Evolutionary conservation across 495 filamentous ascomycete species (phyloP).

Genomic region (Podospora appendiculata): DNA sequence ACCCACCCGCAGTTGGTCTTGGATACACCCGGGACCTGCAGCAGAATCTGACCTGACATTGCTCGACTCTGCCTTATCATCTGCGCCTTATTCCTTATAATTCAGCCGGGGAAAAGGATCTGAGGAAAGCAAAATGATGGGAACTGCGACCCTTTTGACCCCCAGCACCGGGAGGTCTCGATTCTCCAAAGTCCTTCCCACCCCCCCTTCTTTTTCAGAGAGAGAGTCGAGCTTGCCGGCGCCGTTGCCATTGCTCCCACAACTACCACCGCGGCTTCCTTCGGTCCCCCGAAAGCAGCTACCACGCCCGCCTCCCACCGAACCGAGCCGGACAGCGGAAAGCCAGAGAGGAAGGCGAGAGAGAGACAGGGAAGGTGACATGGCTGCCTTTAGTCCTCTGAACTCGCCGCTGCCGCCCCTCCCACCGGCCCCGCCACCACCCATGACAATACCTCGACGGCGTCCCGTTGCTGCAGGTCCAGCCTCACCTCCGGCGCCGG

Average conservation of each 20-base stretch:
- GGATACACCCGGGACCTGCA: background rate
- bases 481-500: background rate
- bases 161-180: conserved; percentile 25
- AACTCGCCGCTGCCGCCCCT: conserved; percentile 23
- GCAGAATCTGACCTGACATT: background rate
- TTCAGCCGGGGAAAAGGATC: conserved; percentile 18
- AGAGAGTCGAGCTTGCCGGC: conserved; percentile 2
- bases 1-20: background rate
- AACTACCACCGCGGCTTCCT: conserved; percentile 5
- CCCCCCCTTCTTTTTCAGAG: conserved; percentile 17
- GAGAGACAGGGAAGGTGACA: conserved; percentile 2
- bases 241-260: background rate
- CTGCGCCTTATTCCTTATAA: conserved; percentile 6
- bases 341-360: background rate
- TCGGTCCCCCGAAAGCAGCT: conserved; percentile 2
- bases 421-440: conserved; percentile 8
- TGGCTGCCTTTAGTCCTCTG: conserved; percentile 13
- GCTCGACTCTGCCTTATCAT: conserved; percentile 1
- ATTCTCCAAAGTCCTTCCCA: conserved; percentile 28
- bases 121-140: conserved; percentile 16
- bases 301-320: conserved; percentile 17
- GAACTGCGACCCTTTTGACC: conserved; percentile 17
- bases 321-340: background rate
- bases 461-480: conserved; percentile 17
- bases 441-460: conserved; percentile 21